Conservation (phyloP, 2,329 filamentous ascomycete species). For the Tolypocladium endophyticum region DNA sequence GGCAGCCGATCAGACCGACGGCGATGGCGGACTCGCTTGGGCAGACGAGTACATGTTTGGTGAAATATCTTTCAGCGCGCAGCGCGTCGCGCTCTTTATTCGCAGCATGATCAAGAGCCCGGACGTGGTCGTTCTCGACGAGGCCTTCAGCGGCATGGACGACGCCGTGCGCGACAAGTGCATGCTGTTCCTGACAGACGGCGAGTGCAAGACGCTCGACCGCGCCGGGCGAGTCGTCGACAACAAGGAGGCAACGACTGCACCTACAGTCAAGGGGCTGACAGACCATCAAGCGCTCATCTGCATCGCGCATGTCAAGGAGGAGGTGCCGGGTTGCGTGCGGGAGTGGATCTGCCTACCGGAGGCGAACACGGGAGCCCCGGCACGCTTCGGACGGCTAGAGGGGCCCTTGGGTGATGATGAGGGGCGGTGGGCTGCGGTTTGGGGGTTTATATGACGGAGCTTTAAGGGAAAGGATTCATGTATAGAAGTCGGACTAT, state of each 20-base stretch:
- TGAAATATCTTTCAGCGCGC: conserved; percentile 66
- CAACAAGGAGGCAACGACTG: conserved; percentile 31
- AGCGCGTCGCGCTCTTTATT: conserved; percentile 77
- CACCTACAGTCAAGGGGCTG: conserved; percentile 46
- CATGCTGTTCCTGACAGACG: conserved; percentile 63
- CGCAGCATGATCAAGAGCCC: conserved; percentile 71
- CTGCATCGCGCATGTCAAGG: conserved; percentile 83
- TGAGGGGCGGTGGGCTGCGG: conserved; percentile 49
- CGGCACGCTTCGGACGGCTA: conserved; percentile 55
- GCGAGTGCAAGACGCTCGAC: conserved; percentile 37
- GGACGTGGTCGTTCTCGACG: conserved; percentile 75
- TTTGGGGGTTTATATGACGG: conserved; percentile 41
- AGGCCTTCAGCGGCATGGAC: conserved; percentile 82
- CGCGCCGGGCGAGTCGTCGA: conserved; percentile 28
- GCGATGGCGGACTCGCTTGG: conserved; percentile 39
- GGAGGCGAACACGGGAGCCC: conserved; percentile 52
- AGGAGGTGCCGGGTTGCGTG: conserved; percentile 79
- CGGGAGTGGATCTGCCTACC: conserved; percentile 81
- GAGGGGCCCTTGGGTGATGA: conserved; percentile 49
- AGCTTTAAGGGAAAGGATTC: not conserved
- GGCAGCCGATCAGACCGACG: conserved; percentile 5
- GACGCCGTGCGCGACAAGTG: conserved; percentile 77
- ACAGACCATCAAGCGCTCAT: conserved; percentile 66
- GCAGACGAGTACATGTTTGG: conserved; percentile 60
- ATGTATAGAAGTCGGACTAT: not conserved